Percentiles rank a stretch among this genome's conserved stretches.
These are phyloP conservation scores for Apiotrichum mycotoxinovorans DNA, from an alignment of 1,284 basidiomycete genomes.

Conservation along the genomic window DNA sequence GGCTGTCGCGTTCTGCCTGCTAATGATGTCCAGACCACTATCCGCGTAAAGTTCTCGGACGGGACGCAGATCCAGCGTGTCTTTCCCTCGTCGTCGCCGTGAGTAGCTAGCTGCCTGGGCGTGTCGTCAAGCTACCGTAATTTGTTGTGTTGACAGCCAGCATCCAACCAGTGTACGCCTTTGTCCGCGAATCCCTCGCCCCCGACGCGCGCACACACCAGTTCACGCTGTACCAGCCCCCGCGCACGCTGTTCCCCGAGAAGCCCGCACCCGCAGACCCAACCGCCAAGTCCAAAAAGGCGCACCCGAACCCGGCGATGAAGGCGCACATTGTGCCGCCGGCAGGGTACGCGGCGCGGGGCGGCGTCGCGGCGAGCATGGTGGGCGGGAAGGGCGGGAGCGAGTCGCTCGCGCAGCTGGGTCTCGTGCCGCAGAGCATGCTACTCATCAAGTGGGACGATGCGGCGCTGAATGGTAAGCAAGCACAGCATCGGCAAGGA, in stretches of 20 bases:
- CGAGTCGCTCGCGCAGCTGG: conserved; percentile 41
- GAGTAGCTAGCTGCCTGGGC: conserved; percentile 18
- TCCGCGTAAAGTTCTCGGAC: conserved; percentile 47
- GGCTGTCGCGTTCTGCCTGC: too few relatives aligned
- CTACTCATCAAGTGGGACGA: conserved; percentile 45
- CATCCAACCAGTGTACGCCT: conserved; percentile 48
- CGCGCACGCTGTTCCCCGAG: conserved; percentile 44
- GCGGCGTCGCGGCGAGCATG: conserved; percentile 21
- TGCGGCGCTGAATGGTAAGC: conserved; percentile 46
- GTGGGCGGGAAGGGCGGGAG: conserved; percentile 40
- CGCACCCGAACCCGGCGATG: conserved; percentile 21
- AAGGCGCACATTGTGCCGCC: conserved; percentile 33
- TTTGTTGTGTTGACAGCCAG: conserved; percentile 26
- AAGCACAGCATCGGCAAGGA: too few relatives aligned
- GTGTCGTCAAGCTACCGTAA: too few relatives aligned
- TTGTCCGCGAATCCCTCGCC: conserved; percentile 40
- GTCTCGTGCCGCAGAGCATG: conserved; percentile 49
- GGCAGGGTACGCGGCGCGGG: conserved; percentile 36
- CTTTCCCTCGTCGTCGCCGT: conserved; percentile 44
- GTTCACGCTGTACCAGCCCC: conserved; percentile 50
- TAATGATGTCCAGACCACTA: conserved; percentile 47
- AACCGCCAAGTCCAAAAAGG: conserved; percentile 13
- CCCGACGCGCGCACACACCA: conserved; percentile 25
- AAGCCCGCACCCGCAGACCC: conserved; percentile 23
- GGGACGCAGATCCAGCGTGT: conserved; percentile 45